Evolutionary conservation across 352 stramenopile species (phyloP).

Genomic region (Phytophthora pinifolia): DNA sequence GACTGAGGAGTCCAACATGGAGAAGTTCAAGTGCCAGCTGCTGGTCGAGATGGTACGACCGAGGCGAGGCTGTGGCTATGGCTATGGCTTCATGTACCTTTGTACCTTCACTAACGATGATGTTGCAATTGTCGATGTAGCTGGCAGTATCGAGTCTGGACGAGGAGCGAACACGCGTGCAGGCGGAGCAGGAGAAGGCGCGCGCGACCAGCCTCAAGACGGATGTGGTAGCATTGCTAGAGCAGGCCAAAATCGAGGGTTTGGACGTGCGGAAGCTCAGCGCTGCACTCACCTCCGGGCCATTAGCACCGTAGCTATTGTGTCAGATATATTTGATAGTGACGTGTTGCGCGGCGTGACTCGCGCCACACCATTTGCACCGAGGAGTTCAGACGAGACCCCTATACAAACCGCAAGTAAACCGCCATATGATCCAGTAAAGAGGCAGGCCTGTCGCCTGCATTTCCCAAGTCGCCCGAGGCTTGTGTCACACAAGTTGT

Average conservation of each 20-base stretch:
- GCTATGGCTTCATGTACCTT: background rate
- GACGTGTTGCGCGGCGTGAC: no score
- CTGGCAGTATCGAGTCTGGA: slow-evolving; percentile 82
- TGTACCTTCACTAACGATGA: background rate
- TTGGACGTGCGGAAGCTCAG: slow-evolving; percentile 67
- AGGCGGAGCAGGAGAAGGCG: slow-evolving; percentile 66
- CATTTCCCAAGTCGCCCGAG: slow-evolving; percentile 36
- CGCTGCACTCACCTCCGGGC: slow-evolving; percentile 21
- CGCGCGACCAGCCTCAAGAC: slow-evolving; percentile 54
- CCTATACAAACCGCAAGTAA: slow-evolving; percentile 8
- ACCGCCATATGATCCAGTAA: slow-evolving; percentile 18
- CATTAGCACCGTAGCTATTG: slow-evolving; percentile 4
- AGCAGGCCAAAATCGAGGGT: slow-evolving; percentile 62
- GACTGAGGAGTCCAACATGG: slow-evolving; percentile 83
- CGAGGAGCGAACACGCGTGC: slow-evolving; percentile 61
- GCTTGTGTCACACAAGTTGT: no score
- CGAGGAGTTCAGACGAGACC: slow-evolving; percentile 24
- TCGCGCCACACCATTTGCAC: slow-evolving; percentile 18
- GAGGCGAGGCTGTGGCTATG: background rate
- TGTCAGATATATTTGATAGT: no score
- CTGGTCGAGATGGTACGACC: slow-evolving; percentile 82
- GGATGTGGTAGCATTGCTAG: slow-evolving; percentile 71
- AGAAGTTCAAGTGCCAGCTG: slow-evolving; percentile 88
- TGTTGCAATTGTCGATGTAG: slow-evolving; percentile 25
- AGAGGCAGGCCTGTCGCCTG: slow-evolving; percentile 8